phyloP scores from a whole-genome alignment of 2,329 filamentous ascomycete species.

The Colletotrichum sp. region DNA sequence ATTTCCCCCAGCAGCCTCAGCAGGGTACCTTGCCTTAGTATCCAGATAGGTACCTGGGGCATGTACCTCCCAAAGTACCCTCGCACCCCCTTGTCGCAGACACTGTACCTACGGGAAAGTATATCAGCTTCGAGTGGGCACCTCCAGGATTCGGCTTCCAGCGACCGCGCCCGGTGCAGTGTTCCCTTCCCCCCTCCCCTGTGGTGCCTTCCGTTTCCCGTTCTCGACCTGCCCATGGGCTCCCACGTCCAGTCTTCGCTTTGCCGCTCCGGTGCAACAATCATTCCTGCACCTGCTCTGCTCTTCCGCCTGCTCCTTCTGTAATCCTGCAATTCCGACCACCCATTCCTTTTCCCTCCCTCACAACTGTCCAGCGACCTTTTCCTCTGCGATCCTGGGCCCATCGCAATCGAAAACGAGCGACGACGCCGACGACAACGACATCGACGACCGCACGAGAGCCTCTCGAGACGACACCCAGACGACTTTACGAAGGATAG shows the following conservation, averaged over 20 bases:
- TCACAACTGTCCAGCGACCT: not conserved
- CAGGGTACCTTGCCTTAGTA: not conserved
- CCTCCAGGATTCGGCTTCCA: not conserved
- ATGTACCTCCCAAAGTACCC: not conserved
- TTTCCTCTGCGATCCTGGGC: not conserved
- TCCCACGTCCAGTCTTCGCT: not conserved
- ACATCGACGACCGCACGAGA: not conserved
- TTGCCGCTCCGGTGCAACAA: not conserved
- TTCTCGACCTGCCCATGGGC: not conserved
- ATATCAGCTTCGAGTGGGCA: not conserved
- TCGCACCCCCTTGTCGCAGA: not conserved
- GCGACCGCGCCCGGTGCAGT: not conserved
- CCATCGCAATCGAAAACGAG: not conserved
- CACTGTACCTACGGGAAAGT: slow-evolving; percentile 13
- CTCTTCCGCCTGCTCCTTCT: not conserved
- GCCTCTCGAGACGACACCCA: not conserved
- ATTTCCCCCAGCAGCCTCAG: not conserved
- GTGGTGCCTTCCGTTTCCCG: not conserved
- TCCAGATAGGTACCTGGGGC: not conserved
- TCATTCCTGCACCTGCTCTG: not conserved
- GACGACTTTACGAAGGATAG: not conserved
- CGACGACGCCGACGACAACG: not conserved
- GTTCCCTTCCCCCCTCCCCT: not conserved
- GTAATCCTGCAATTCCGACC: not conserved
- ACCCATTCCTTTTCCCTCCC: not conserved